Percentiles rank a stretch among this genome's conserved stretches.
Evolutionary conservation across 305 asterid genomes (phyloP).

Genomic region (Solanum hybrid): DNA sequence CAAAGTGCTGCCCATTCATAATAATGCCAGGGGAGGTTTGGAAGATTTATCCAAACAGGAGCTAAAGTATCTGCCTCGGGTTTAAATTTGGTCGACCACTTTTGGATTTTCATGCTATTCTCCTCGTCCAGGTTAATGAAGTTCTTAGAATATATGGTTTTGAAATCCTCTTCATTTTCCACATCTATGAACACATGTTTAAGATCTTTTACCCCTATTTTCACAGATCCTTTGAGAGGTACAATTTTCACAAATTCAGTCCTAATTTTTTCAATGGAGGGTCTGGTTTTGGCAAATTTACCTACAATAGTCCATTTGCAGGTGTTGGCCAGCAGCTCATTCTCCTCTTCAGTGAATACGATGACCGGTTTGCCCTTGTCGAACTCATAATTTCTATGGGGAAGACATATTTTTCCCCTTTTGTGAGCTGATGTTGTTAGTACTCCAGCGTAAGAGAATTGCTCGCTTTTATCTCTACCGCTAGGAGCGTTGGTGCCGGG

Average conservation of each 20-base stretch:
- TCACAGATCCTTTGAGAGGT: background rate
- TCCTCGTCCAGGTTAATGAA: background rate
- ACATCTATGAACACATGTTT: background rate
- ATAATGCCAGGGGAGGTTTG: background rate
- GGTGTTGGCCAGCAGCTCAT: background rate
- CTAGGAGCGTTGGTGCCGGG: background rate
- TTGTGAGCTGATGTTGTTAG: background rate
- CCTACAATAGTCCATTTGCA: background rate
- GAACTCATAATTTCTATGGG: background rate
- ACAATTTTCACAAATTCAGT: background rate
- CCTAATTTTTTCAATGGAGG: background rate
- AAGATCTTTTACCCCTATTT: background rate
- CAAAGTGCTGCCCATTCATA: background rate
- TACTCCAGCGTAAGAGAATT: background rate
- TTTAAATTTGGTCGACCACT: background rate
- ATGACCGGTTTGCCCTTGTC: background rate
- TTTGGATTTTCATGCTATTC: background rate
- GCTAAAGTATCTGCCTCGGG: background rate
- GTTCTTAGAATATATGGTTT: background rate
- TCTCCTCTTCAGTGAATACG: background rate
- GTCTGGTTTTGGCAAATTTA: background rate
- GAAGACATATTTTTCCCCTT: background rate
- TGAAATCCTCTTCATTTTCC: background rate
- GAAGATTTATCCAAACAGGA: background rate
- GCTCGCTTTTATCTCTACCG: background rate